Base-by-base conservation (phyloP, 352 stramenopile genomes). In the Hyaloperonospora brassicae region DNA sequence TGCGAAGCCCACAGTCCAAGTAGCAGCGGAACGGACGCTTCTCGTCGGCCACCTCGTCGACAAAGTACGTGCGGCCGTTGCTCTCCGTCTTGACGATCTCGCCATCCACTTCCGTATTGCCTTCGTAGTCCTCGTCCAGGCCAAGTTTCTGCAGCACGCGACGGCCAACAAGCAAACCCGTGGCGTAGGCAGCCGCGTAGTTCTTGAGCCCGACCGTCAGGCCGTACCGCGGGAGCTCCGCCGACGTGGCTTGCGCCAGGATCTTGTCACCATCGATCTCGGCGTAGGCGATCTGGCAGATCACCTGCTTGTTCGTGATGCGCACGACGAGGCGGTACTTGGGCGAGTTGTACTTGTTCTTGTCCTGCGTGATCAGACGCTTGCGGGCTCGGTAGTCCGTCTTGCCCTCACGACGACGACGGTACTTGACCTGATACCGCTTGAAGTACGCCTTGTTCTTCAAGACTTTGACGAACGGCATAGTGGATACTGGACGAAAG, bases 391-490 rank as follows among this genome's bases (percentile, higher is more conserved):
- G 95, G 90, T 99, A 99, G 82, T 99, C 97, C 59, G 97, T 99
- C 84, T 98, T 98, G 73, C 96, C 96, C 81, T 98, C 96, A 59
- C 96, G 95, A 70, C 95, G 89, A 79, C 95, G 95, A 81, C 95
- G 90, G 64, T 96, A 98, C 83, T 98, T 98, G 68, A 98, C 95
- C 82, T 99, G 97, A 83, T 97, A 99, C 50, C 96, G 91, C 76
- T 98, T 98, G 84, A 98, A 99, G 87, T 99, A 99, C 52, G 95
- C 91, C 79, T 98, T 99, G 76, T 93, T 98, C 82, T 99, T 99
- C 65, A 89, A 79, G 56, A 98, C 86, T 86, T 99, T 98, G 61
- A 99, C 95, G 80, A 99, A 99, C 54, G 75, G 51, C 92, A 93
- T 93, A 57, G 46, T 80, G 72, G 11, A 12, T 11, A 35, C 64